These are phyloP conservation scores for Dichotomocladium elegans DNA, from an alignment of 371 early-diverging fungal genomes.

Conservation along the genomic window DNA sequence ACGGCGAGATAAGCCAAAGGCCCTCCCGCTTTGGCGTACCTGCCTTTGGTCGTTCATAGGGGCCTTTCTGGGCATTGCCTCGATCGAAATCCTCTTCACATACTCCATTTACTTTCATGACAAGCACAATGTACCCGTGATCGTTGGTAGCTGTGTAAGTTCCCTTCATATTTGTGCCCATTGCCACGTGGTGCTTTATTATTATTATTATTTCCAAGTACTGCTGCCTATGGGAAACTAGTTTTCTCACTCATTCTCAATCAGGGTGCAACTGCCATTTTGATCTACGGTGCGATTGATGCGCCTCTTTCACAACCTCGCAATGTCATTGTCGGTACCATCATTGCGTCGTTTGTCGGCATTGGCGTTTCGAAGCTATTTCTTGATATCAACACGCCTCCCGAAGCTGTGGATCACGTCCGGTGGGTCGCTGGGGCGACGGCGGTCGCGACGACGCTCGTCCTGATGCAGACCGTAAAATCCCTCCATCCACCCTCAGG, in stretches of 20 bases:
- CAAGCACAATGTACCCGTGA: slow-evolving; percentile 25
- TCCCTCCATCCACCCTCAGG: slow-evolving; percentile 75
- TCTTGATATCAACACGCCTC: slow-evolving; percentile 31
- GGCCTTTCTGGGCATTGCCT: slow-evolving; percentile 41
- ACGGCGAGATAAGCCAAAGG: slow-evolving; percentile 4
- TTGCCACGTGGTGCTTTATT: neutral
- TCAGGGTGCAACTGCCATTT: slow-evolving; percentile 66
- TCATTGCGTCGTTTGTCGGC: slow-evolving; percentile 60
- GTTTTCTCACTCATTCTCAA: neutral
- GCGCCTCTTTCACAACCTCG: slow-evolving; percentile 75
- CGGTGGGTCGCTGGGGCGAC: slow-evolving; percentile 68
- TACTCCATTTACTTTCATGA: slow-evolving; percentile 21
- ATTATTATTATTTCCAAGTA: neutral
- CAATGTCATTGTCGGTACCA: slow-evolving; percentile 60
- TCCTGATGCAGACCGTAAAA: slow-evolving; percentile 64
- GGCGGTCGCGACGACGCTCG: slow-evolving; percentile 63
- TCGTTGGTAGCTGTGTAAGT: slow-evolving; percentile 49
- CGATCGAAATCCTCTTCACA: slow-evolving; percentile 28
- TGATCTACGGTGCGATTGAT: slow-evolving; percentile 68
- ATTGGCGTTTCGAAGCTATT: slow-evolving; percentile 62
- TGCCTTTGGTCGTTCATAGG: slow-evolving; percentile 44
- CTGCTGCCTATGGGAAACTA: neutral
- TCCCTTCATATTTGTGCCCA: neutral
- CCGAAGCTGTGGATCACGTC: slow-evolving; percentile 24
- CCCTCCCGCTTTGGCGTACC: slow-evolving; percentile 28